Evolutionary conservation across 2,329 filamentous ascomycete species (phyloP).

Genomic region (Cordyceps tenuipes): DNA sequence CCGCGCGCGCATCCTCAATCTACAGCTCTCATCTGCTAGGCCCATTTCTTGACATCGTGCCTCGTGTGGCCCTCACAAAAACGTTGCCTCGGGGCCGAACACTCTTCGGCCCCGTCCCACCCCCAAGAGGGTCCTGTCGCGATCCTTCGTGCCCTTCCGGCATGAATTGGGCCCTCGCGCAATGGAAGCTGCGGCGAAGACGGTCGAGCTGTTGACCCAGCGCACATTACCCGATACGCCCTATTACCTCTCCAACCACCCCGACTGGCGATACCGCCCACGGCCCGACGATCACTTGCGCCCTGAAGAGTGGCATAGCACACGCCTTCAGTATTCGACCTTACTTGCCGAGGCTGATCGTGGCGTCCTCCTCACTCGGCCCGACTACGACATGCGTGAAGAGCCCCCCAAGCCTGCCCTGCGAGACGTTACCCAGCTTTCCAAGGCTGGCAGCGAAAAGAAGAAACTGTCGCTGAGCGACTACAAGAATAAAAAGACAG

Average conservation of each 20-base stretch:
- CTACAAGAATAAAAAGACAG: slow-evolving; percentile 47
- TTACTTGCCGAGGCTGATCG: slow-evolving; percentile 50
- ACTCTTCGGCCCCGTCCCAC: slow-evolving; percentile 9
- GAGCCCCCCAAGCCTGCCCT: slow-evolving; percentile 35
- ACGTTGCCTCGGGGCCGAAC: slow-evolving; percentile 7
- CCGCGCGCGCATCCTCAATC: background rate
- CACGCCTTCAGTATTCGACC: slow-evolving; percentile 48
- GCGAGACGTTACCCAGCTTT: slow-evolving; percentile 29
- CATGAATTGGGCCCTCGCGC: slow-evolving; percentile 30
- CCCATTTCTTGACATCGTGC: background rate
- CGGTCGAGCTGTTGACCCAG: slow-evolving; percentile 44
- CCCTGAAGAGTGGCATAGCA: slow-evolving; percentile 41
- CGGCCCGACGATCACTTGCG: slow-evolving; percentile 31
- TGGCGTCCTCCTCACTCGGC: slow-evolving; percentile 47
- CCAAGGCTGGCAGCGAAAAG: slow-evolving; percentile 36
- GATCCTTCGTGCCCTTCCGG: slow-evolving; percentile 17
- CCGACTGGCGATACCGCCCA: slow-evolving; percentile 39
- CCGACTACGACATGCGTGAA: slow-evolving; percentile 50
- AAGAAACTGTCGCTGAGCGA: slow-evolving; percentile 52
- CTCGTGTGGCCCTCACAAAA: background rate
- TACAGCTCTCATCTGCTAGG: background rate
- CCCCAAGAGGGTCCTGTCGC: slow-evolving; percentile 18
- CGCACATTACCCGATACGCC: slow-evolving; percentile 43
- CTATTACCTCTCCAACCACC: slow-evolving; percentile 43
- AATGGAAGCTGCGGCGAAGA: slow-evolving; percentile 53